Conservation (phyloP, 208 protist genomes). For the Trypanosoma vivax region DNA sequence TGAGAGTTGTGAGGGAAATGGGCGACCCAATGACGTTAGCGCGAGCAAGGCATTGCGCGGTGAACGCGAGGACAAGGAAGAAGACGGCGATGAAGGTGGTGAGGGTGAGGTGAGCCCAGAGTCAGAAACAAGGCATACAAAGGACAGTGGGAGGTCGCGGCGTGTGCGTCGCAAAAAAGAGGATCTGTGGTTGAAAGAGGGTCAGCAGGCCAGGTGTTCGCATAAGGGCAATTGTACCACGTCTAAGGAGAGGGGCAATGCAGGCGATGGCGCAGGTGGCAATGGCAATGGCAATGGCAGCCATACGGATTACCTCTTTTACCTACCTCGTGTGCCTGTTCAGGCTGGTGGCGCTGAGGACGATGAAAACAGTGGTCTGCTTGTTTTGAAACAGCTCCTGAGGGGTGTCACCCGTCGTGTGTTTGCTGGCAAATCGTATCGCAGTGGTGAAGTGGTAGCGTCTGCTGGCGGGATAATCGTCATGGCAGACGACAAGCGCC, state of each 20-base stretch:
- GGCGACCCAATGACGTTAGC: background rate
- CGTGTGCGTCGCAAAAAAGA: constrained; percentile 16
- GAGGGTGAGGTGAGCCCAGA: background rate
- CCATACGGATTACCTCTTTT: constrained; percentile 19
- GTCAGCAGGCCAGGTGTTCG: background rate
- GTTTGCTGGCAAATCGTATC: constrained; percentile 67
- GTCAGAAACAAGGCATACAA: background rate
- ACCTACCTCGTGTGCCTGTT: background rate
- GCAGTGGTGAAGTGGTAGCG: constrained; percentile 60
- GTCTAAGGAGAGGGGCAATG: background rate
- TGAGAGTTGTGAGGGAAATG: background rate
- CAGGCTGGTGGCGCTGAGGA: constrained; percentile 9
- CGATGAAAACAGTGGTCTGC: constrained; percentile 8
- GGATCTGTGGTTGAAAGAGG: constrained; percentile 21
- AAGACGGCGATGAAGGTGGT: background rate
- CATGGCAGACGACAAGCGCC: constrained; percentile 24
- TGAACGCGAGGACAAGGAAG: background rate
- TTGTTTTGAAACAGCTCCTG: constrained; percentile 23
- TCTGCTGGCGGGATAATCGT: constrained; percentile 67
- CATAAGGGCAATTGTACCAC: background rate
- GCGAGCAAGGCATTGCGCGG: background rate
- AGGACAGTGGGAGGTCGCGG: constrained; percentile 9
- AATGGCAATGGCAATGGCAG: background rate
- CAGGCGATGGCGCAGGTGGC: background rate
- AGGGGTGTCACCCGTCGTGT: constrained; percentile 46